Base-by-base conservation (phyloP, 257 asterid species). In the Avicennia marina region DNA sequence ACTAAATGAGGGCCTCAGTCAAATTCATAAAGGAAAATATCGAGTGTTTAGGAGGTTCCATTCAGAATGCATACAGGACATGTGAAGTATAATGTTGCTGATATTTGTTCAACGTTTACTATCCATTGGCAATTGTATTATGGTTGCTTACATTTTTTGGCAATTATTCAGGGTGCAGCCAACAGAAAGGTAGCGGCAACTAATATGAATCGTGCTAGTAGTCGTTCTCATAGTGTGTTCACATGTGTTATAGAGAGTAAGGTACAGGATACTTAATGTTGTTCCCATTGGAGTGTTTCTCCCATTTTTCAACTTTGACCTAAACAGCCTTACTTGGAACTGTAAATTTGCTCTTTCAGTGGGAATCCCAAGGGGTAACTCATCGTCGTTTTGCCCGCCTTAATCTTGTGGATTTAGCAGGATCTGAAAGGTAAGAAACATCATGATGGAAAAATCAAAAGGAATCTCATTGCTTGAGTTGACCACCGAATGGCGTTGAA, bases 171-270 rank as follows among this genome's bases (percentile, higher is more conserved):
- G 99, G 99, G 99, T 53, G 77, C 97, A 55, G 76, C 89, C 41
- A 93, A 89, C 72, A 82, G 99, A 67, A 93, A 93, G 77, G 99
- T 93, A 21, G 99, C 99, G 38, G 79, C 99, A 22, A 93, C 99
- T 68, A 93, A 93, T 72, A 93, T 93, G 99, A 89, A 89, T 61
- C 89, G 73, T 65, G 97, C 97, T 50, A 93, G 99, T 76, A 93
- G 99, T 74, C 96, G 99, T 65, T 93, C 99, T 7, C 99, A 93
- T 58, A 89, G 99, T 62, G 99, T 93, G 45, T 93, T 93, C 75
- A 89, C 99, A 38, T 89, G 99, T 62, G 72, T 82, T 31, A 67
- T 89, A 33, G 99, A 93, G 78, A 93, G 97, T 70, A 86, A 89
- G 94, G 99, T 93, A 69, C 72, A 72, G 24, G 31, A 40, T 40